Evolutionary conservation across 306 rosid genomes (phyloP), one percentile per base, ranked within the genome.

Genomic region (Vicia villosa): DNA sequence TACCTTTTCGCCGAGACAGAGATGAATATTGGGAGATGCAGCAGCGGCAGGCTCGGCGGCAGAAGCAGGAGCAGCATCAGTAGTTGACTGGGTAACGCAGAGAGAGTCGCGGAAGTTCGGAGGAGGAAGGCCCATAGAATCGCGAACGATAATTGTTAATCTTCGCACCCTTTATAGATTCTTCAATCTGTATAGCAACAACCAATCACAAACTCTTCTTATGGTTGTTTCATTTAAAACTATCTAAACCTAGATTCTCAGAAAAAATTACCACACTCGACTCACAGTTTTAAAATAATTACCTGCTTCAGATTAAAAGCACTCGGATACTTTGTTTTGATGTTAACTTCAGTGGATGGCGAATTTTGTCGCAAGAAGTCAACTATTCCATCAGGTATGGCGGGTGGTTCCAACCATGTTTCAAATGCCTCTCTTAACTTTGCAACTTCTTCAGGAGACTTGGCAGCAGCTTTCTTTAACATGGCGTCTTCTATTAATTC

Each of bases 291-390:
- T 13, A 13, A 45, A 45, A 14, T 5, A 45, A 14, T 3, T 14
- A 45, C 50, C 50, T 45, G 50, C 50, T 45, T 45, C 1, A 45
- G 50, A 1, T 55, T 55, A 54, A 22, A 24, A 14, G 17, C 14
- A 4, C 16, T 3, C 47, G 16, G 6, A 6, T 12, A 12, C 0
- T 28, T 2, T 55, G 8, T 1, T 6, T 1, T 11, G 37, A 24
- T 55, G 60, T 10, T 1, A 54, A 54, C 60, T 54, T 54, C 16
- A 12, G 30, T 34, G 8, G 60, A 9, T 14, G 56, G 56, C 24
- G 47, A 42, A 14, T 42, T 55, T 55, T 55, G 61, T 5, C 8
- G 37, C 37, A 55, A 24, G 61, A 55, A 55, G 61, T 52, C 50
- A 5, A 45, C 50, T 45, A 45, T n/a, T 14, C 50, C 50, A n/a